phyloP scores from a whole-genome alignment of 306 rosid species.

The Fagus crenata region DNA sequence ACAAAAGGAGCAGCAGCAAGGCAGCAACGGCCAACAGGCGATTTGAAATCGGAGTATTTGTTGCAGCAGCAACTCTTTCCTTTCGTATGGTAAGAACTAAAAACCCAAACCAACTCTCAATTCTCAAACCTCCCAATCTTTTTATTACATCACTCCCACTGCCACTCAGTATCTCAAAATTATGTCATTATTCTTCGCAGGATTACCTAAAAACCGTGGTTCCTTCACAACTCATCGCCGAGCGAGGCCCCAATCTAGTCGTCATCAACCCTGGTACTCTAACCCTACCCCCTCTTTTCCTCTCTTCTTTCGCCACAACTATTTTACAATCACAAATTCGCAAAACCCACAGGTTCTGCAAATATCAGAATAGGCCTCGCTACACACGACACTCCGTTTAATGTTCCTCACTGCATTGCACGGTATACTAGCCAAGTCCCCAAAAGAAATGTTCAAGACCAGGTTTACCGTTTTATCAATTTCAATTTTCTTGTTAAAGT shows the following conservation, averaged over 20 bases:
- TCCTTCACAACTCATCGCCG: constrained; percentile 82
- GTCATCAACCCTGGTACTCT: constrained; percentile 82
- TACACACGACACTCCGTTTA: constrained; percentile 75
- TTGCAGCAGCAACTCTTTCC: not conserved
- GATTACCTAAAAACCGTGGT: constrained; percentile 91
- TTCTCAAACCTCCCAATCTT: not conserved
- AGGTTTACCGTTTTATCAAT: constrained; percentile 47
- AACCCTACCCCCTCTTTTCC: constrained; percentile 9
- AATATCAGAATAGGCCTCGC: constrained; percentile 85
- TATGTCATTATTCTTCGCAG: constrained; percentile 30
- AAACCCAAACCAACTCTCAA: too few relatives aligned
- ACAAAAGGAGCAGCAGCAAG: not conserved
- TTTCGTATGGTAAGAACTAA: too few relatives aligned
- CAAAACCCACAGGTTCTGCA: constrained; percentile 63
- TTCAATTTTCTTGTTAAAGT: not conserved
- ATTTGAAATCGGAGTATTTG: not conserved
- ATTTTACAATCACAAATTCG: not conserved
- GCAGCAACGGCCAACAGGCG: not conserved
- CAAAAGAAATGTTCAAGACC: constrained; percentile 71
- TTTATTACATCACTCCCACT: not conserved
- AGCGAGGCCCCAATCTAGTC: constrained; percentile 90
- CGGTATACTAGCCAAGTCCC: constrained; percentile 66
- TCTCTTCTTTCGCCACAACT: too few relatives aligned
- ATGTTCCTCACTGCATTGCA: constrained; percentile 88
- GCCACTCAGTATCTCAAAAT: not conserved